These are phyloP conservation scores for Aspergillus japonicus DNA, from an alignment of 2,329 filamentous ascomycete genomes.

Conservation along the genomic window DNA sequence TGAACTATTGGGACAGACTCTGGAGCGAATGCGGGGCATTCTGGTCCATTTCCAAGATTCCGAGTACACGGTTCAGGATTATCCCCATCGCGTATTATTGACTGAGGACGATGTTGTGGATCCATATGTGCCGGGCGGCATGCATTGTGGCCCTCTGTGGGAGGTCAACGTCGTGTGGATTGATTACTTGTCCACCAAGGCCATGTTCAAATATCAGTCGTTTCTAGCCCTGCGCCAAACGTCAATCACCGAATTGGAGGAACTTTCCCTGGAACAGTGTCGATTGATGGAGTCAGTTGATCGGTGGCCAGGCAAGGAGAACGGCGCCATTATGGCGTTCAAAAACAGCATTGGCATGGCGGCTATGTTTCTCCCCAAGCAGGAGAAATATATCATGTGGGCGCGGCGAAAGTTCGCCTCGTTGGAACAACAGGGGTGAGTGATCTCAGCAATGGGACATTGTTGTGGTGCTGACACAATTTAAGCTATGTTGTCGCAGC, in stretches of 20 bases:
- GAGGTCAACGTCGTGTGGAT: conserved; percentile 70
- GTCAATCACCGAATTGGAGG: conserved; percentile 54
- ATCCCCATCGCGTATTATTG: conserved; percentile 54
- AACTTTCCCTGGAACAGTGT: conserved; percentile 68
- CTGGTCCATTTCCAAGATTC: conserved; percentile 65
- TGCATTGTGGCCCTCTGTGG: conserved; percentile 71
- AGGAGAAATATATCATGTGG: conserved; percentile 73
- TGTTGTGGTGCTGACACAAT: background rate
- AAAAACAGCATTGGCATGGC: conserved; percentile 76
- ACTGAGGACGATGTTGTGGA: conserved; percentile 68
- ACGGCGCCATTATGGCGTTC: conserved; percentile 68
- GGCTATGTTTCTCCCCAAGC: conserved; percentile 74
- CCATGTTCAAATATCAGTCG: conserved; percentile 79
- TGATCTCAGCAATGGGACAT: conserved; percentile 5
- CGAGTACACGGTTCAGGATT: conserved; percentile 62
- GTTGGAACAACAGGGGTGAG: conserved; percentile 74
- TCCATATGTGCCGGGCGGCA: conserved; percentile 66
- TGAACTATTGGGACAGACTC: conserved; percentile 48
- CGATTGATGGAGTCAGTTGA: conserved; percentile 78
- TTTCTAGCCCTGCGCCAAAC: conserved; percentile 56
- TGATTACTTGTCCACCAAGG: conserved; percentile 74
- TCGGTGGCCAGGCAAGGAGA: conserved; percentile 67
- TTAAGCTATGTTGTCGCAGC: conserved; percentile 78
- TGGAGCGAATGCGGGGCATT: conserved; percentile 45
- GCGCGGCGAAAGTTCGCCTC: conserved; percentile 73